Percentiles rank a stretch among this genome's conserved stretches.
Evolutionary conservation across 2,329 filamentous ascomycete species (phyloP).

Genomic region (Penicillium carneum): DNA sequence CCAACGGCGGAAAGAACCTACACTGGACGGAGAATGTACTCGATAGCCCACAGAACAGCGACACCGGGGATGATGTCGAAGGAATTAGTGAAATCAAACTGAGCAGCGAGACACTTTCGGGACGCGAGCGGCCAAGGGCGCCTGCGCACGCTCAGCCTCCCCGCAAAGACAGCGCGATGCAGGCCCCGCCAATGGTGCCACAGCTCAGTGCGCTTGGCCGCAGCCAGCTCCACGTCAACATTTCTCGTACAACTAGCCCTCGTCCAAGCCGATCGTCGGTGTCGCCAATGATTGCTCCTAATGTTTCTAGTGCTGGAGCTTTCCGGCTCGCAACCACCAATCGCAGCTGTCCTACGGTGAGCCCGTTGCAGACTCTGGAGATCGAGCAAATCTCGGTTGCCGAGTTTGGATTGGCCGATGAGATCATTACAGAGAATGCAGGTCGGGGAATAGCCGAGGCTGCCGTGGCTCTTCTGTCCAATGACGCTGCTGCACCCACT

Average conservation of each 20-base stretch:
- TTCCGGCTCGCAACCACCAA: conserved; percentile 64
- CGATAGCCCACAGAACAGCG: conserved; percentile 73
- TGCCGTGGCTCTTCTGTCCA: conserved; percentile 74
- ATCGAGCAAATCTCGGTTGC: conserved; percentile 89
- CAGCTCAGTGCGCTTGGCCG: conserved; percentile 47
- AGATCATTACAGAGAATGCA: conserved; percentile 90
- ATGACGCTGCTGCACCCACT: conserved; percentile 61
- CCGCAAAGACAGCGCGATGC: conserved; percentile 54
- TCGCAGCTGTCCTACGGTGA: conserved; percentile 64
- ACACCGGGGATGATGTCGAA: conserved; percentile 69
- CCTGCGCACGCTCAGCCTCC: conserved; percentile 47
- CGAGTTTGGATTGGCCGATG: conserved; percentile 84
- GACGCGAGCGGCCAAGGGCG: conserved; percentile 51
- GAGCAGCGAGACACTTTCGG: conserved; percentile 57
- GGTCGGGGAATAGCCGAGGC: conserved; percentile 83
- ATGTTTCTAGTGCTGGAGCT: conserved; percentile 47
- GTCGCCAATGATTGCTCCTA: conserved; percentile 52
- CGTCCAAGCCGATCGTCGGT: conserved; percentile 52
- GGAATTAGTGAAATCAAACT: conserved; percentile 51
- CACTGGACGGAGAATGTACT: conserved; percentile 93
- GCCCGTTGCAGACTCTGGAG: conserved; percentile 84
- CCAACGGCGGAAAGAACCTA: conserved; percentile 83
- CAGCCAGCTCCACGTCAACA: conserved; percentile 40
- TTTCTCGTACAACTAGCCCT: conserved; percentile 51
- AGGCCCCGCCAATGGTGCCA: conserved; percentile 48